Conservation (phyloP, 2,329 filamentous ascomycete genomes). For the Pseudogymnoascus verrucosus region DNA sequence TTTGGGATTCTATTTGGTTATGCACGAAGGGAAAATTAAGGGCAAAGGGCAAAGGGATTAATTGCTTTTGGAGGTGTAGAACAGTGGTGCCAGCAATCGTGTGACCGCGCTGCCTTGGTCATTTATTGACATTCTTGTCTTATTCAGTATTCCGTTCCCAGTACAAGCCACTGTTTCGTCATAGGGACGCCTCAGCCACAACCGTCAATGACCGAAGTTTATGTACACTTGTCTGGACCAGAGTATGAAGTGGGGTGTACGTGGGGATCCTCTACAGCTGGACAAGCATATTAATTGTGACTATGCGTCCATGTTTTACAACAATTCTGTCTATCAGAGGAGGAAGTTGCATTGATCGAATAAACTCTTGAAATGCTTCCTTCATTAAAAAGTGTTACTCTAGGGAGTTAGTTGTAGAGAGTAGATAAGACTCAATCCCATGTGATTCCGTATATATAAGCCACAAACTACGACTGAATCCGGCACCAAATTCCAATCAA, state of each 20-base stretch:
- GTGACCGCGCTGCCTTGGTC: slow-evolving; percentile 1
- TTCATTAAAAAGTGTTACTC: neutral
- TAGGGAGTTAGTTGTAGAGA: neutral
- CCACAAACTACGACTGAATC: neutral
- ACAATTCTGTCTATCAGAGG: neutral
- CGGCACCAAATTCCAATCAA: neutral
- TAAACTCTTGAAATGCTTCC: neutral
- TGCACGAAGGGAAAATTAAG: neutral
- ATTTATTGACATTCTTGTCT: slow-evolving; percentile 5
- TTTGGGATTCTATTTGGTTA: neutral
- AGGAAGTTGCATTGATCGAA: neutral
- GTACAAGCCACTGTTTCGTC: slow-evolving; percentile 7
- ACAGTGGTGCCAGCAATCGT: neutral
- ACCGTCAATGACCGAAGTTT: neutral
- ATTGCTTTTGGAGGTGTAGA: neutral
- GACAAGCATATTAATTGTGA: neutral
- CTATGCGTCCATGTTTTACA: neutral
- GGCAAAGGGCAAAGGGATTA: neutral
- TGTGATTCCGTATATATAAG: neutral
- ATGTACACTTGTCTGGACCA: neutral
- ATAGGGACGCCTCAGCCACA: slow-evolving; percentile 1
- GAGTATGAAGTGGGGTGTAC: neutral
- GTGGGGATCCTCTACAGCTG: neutral
- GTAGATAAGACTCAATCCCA: neutral
- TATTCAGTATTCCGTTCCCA: slow-evolving; percentile 7